Evolutionary conservation across 1,139 yeast genomes (phyloP).

Genomic region (Candida smagusa): DNA sequence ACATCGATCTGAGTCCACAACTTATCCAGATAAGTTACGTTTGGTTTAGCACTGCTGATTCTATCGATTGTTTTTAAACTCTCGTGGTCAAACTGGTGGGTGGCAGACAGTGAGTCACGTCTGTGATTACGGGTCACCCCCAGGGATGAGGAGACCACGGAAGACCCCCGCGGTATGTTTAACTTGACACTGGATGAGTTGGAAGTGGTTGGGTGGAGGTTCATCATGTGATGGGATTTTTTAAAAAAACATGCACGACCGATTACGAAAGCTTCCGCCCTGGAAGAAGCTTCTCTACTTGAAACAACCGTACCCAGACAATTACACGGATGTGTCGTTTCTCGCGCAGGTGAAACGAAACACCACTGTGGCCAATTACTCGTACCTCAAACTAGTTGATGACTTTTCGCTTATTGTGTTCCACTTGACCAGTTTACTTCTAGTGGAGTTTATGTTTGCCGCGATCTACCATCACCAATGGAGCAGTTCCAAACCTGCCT

Average conservation of each 20-base stretch:
- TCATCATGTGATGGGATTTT: neutral
- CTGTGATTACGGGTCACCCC: neutral
- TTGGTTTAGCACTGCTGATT: conserved; percentile 47
- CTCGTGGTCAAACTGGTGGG: conserved; percentile 18
- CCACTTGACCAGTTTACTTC: conserved; percentile 59
- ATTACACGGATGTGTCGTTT: conserved; percentile 80
- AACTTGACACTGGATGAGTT: conserved; percentile 5
- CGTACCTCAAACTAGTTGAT: conserved; percentile 57
- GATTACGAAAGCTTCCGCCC: conserved; percentile 16
- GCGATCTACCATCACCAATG: conserved; percentile 48
- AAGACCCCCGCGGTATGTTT: neutral
- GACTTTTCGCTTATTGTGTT: conserved; percentile 69
- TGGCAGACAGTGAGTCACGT: neutral
- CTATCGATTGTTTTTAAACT: conserved; percentile 41
- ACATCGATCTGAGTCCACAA: conserved; percentile 89
- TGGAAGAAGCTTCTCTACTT: conserved; percentile 92
- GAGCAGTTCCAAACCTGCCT: conserved; percentile 42
- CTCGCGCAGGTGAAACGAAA: conserved; percentile 75
- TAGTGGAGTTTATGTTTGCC: conserved; percentile 61
- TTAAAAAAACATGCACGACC: neutral
- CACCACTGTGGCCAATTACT: conserved; percentile 67
- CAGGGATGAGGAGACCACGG: neutral
- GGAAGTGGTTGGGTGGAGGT: neutral
- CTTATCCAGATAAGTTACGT: conserved; percentile 62
- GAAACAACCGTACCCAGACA: conserved; percentile 85